A percentile compares a stretch with the other conserved stretches of the same genome.
Evolutionary conservation across 2,329 filamentous ascomycete genomes (phyloP).

Genomic region (Metarhizium brunneum): DNA sequence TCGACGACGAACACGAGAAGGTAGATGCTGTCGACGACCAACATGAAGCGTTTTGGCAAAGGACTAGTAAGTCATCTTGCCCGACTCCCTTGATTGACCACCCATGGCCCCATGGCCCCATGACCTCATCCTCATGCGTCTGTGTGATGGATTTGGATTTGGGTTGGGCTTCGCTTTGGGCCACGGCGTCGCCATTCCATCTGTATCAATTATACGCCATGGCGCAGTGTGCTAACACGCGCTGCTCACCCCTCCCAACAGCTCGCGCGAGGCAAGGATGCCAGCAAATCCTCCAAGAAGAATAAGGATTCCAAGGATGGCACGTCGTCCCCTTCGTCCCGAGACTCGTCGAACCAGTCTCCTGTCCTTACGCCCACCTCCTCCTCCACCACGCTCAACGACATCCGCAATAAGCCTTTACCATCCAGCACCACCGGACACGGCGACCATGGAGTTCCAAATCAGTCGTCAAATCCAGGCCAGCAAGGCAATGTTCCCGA

Average conservation of each 20-base stretch:
- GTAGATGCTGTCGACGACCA: slow-evolving; percentile 26
- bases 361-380: slow-evolving; percentile 72
- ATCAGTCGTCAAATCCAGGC: slow-evolving; percentile 30
- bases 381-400: slow-evolving; percentile 78
- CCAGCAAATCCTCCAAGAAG: slow-evolving; percentile 74
- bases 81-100: slow-evolving; percentile 11
- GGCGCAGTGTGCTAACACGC: slow-evolving; percentile 10
- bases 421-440: slow-evolving; percentile 44
- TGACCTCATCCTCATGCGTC: background rate
- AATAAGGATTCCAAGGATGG: slow-evolving; percentile 66
- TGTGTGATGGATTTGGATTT: background rate
- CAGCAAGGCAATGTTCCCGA: slow-evolving; percentile 29
- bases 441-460: slow-evolving; percentile 30
- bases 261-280: slow-evolving; percentile 85
- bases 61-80: slow-evolving; percentile 48
- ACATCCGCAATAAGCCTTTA: slow-evolving; percentile 73
- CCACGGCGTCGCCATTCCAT: background rate
- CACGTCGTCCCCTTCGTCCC: slow-evolving; percentile 65
- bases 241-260: slow-evolving; percentile 30
- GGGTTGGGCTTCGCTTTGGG: background rate
- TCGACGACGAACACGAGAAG: slow-evolving; percentile 6
- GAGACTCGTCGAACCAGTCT: slow-evolving; percentile 48
- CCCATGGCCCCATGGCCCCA: background rate
- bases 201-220: background rate
- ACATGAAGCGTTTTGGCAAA: slow-evolving; percentile 96